These are phyloP conservation scores for Elaeis guineensis DNA, from an alignment of 176 grass and related monocot species.

Conservation along the genomic window DNA sequence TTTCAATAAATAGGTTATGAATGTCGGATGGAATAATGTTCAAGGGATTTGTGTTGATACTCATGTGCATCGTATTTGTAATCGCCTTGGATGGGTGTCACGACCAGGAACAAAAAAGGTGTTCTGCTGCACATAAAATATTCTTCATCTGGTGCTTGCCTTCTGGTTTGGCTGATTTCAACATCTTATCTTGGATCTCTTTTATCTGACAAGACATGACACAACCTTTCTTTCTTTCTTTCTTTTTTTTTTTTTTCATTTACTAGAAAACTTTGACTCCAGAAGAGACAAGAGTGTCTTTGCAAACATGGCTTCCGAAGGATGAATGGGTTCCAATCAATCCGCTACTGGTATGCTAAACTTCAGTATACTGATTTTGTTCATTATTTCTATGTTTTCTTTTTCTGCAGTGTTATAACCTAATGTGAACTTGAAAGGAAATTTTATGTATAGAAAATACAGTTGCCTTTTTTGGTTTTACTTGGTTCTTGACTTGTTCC, in stretches of 20 bases:
- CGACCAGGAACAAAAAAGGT: conserved; percentile 70
- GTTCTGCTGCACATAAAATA: conserved; percentile 6
- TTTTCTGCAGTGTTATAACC: not conserved
- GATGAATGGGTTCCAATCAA: conserved; percentile 95
- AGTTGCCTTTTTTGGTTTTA: no score
- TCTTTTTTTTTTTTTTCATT: not conserved
- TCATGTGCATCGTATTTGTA: conserved; percentile 96
- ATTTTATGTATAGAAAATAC: no score
- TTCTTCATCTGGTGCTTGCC: not conserved
- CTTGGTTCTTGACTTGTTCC: no score
- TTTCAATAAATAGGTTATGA: conserved; percentile 64
- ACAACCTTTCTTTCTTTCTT: no score
- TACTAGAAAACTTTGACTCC: conserved; percentile 76
- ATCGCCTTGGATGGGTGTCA: conserved; percentile 89
- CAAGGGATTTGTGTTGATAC: conserved; percentile 99
- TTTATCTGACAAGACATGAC: no score
- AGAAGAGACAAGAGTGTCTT: conserved; percentile 81
- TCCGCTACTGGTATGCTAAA: conserved; percentile 56
- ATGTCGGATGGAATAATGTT: conserved; percentile 89
- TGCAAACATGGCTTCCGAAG: conserved; percentile 89
- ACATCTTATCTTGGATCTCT: no score
- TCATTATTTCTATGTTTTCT: not conserved
- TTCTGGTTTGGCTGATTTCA: no score
- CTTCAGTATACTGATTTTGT: not conserved
- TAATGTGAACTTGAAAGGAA: no score